Percentiles rank a stretch among this genome's conserved stretches.
Evolutionary conservation across 768 basidiomycete species (phyloP).

Genomic region (Suillus discolor): DNA sequence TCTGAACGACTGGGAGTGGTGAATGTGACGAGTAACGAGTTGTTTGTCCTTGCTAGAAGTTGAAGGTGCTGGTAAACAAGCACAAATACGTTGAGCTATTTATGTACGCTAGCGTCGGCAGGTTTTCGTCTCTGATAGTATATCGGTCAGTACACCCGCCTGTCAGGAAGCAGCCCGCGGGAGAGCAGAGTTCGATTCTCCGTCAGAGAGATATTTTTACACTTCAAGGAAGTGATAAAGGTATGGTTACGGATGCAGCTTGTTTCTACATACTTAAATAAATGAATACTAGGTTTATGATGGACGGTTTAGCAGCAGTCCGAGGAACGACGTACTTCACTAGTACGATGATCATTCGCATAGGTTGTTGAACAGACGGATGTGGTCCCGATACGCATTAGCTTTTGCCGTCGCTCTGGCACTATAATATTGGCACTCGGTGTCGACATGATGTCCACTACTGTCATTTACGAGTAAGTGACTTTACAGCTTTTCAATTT

Average conservation of each 20-base stretch:
- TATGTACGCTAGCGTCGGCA: neutral
- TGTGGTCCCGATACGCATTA: no score
- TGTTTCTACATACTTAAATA: neutral
- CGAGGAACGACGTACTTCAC: no score
- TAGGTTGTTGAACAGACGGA: no score
- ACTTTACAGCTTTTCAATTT: no score
- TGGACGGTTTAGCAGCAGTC: no score
- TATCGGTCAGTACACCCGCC: conserved; percentile 8
- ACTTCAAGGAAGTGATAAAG: no score
- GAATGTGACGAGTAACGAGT: neutral
- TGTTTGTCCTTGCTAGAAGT: conserved; percentile 5
- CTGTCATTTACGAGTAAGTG: no score
- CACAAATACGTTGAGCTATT: neutral
- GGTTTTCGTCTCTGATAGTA: conserved; percentile 5
- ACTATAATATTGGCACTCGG: no score
- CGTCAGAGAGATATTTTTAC: neutral
- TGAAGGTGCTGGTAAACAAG: conserved; percentile 2
- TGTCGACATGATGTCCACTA: no score
- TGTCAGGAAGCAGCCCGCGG: conserved; percentile 4
- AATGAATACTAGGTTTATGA: no score
- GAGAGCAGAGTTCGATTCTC: conserved; percentile 6
- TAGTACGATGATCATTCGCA: no score
- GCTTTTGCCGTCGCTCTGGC: no score
- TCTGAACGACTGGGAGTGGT: neutral
- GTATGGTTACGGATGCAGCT: neutral